phyloP scores from a whole-genome alignment of 768 basidiomycete species.

The Phlegmacium glaucopus region DNA sequence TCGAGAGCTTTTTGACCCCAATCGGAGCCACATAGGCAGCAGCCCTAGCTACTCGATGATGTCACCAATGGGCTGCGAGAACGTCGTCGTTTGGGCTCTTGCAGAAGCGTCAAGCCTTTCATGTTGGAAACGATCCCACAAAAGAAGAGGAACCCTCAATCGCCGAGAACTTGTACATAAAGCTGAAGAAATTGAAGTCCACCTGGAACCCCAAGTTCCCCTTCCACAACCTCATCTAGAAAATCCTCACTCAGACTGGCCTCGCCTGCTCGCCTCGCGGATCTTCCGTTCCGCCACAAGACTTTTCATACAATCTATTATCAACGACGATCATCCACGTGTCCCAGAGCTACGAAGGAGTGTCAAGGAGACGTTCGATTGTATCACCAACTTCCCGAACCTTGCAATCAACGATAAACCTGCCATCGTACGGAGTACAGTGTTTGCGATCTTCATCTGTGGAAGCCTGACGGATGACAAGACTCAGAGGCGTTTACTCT shows the following conservation, averaged over 20 bases:
- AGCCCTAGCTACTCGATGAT: conserved; percentile 64
- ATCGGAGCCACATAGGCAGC: conserved; percentile 36
- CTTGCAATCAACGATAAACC: conserved; percentile 31
- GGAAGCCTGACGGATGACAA: conserved; percentile 62
- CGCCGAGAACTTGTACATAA: conserved; percentile 55
- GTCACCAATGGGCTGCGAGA: conserved; percentile 82
- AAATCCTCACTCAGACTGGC: conserved; percentile 26
- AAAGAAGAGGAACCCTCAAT: conserved; percentile 45
- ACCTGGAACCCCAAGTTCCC: conserved; percentile 22
- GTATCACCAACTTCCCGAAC: conserved; percentile 5
- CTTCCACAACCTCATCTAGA: conserved; percentile 17
- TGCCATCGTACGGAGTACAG: conserved; percentile 70
- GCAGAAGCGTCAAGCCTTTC: conserved; percentile 69
- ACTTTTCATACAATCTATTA: conserved; percentile 73
- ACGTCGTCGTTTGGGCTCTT: conserved; percentile 72
- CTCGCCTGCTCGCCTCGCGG: conserved; percentile 45
- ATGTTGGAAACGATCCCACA: conserved; percentile 55
- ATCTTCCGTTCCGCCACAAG: conserved; percentile 74
- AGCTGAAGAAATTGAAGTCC: conserved; percentile 48
- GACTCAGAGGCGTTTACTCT: conserved; percentile 39
- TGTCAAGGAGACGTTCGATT: conserved; percentile 27
- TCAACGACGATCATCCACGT: conserved; percentile 68
- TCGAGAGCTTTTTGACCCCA: conserved; percentile 51
- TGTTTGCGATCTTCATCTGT: conserved; percentile 73
- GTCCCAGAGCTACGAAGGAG: conserved; percentile 53